phyloP scores from a whole-genome alignment of 306 rosid genomes.

The Hippophae rhamnoides region DNA sequence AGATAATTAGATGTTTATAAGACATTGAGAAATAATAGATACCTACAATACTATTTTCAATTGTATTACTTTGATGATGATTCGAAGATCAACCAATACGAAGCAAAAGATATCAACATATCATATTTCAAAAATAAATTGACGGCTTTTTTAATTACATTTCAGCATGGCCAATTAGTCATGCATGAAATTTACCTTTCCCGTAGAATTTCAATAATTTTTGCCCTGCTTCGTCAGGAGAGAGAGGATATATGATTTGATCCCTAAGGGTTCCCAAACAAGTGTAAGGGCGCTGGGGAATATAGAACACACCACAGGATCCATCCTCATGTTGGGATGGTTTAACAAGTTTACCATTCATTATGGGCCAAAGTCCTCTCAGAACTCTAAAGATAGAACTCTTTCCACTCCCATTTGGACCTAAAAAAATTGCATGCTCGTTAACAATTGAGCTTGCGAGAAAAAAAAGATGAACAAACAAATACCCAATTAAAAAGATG shows the following conservation, averaged over 20 bases:
- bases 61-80: too few relatives aligned
- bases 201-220: constrained; percentile 46
- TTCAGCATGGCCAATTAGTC: too few relatives aligned
- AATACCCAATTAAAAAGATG: not conserved
- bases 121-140: not conserved
- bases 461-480: constrained; percentile 3
- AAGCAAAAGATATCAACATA: too few relatives aligned
- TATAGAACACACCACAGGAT: constrained; percentile 70
- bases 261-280: constrained; percentile 95
- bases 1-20: constrained; percentile 9
- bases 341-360: constrained; percentile 59
- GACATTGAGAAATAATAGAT: too few relatives aligned
- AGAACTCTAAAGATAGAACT: constrained; percentile 97
- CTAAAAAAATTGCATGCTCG: constrained; percentile 29
- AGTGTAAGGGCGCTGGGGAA: constrained; percentile 96
- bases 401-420: constrained; percentile 99
- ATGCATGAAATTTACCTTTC: constrained; percentile 40
- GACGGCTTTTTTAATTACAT: not conserved
- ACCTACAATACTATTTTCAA: too few relatives aligned
- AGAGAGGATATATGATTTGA: constrained; percentile 94
- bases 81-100: too few relatives aligned
- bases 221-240: constrained; percentile 68
- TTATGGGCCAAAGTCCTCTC: constrained; percentile 89
- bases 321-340: constrained; percentile 55
- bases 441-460: constrained; percentile 16